Evolutionary conservation across 2,329 filamentous ascomycete species (phyloP).

Genomic region (Paradendryphiella salina): DNA sequence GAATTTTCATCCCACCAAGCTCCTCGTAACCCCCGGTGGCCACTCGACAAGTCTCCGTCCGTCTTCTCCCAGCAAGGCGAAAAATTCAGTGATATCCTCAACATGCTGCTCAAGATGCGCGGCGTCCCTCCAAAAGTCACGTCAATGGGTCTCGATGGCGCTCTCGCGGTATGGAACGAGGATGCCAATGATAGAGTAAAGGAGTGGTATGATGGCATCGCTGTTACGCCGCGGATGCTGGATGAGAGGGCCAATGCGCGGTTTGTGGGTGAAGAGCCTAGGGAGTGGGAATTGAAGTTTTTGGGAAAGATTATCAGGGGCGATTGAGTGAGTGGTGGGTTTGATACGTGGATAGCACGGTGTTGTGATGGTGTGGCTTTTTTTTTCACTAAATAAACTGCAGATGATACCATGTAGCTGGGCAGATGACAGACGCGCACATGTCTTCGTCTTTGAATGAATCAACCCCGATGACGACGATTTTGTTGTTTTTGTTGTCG

Average conservation of each 20-base stretch:
- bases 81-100: slow-evolving; percentile 60
- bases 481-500: neutral
- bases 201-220: slow-evolving; percentile 45
- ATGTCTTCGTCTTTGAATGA: neutral
- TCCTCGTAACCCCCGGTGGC: slow-evolving; percentile 50
- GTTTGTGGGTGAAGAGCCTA: slow-evolving; percentile 37
- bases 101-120: slow-evolving; percentile 63
- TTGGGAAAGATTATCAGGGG: slow-evolving; percentile 43
- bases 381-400: neutral
- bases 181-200: slow-evolving; percentile 37
- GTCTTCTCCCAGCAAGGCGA: slow-evolving; percentile 60
- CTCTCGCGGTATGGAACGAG: slow-evolving; percentile 42
- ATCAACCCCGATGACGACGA: neutral
- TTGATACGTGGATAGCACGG: too few relatives aligned
- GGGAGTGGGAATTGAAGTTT: slow-evolving; percentile 46
- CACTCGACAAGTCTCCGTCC: slow-evolving; percentile 56
- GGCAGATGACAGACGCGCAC: neutral
- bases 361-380: neutral
- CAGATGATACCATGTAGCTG: slow-evolving; percentile 1
- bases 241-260: slow-evolving; percentile 35
- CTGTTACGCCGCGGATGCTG: slow-evolving; percentile 32
- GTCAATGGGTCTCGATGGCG: slow-evolving; percentile 37
- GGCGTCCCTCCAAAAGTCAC: slow-evolving; percentile 50
- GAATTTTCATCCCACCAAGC: slow-evolving; percentile 3
- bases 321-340: slow-evolving; percentile 10